A percentile compares a stretch with the other conserved stretches of the same genome.
Evolutionary conservation across 352 stramenopile species (phyloP).

Genomic region (Aphanomyces invadans): DNA sequence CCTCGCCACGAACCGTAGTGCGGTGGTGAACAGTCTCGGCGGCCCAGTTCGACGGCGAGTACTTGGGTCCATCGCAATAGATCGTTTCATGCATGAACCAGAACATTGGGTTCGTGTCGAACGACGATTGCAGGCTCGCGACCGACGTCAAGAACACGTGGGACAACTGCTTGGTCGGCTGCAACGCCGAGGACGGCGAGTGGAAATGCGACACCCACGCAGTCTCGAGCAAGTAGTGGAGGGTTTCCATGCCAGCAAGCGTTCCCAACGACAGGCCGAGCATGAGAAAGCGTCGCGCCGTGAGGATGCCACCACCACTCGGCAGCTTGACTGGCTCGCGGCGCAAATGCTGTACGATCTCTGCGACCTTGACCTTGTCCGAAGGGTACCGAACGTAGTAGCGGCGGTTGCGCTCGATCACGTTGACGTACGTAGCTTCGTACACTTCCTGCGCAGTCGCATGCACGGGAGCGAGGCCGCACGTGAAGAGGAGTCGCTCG

Average conservation of each 20-base stretch:
- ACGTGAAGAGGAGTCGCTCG: conserved; percentile 48
- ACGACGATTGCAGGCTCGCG: conserved; percentile 42
- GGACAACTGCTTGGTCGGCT: conserved; percentile 28
- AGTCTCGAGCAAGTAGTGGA: conserved; percentile 44
- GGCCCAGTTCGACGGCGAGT: conserved; percentile 29
- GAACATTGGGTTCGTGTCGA: conserved; percentile 72
- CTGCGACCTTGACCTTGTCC: conserved; percentile 45
- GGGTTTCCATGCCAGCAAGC: conserved; percentile 37
- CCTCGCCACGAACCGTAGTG: conserved; percentile 25
- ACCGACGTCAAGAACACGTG: conserved; percentile 47
- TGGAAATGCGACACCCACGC: conserved; percentile 32
- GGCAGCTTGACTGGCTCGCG: conserved; percentile 32
- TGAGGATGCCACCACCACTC: conserved; percentile 45
- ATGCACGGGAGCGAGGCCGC: conserved; percentile 55
- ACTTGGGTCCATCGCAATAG: conserved; percentile 41
- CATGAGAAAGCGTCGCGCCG: conserved; percentile 51
- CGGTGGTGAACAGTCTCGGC: conserved; percentile 23
- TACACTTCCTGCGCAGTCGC: conserved; percentile 38
- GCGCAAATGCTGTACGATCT: conserved; percentile 40
- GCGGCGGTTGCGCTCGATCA: conserved; percentile 40
- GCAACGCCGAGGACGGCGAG: conserved; percentile 30
- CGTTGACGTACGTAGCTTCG: conserved; percentile 40
- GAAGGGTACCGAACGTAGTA: conserved; percentile 70
- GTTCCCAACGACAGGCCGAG: conserved; percentile 46
- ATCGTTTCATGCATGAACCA: conserved; percentile 69